Evolutionary conservation across 148 eudicot genomes (phyloP).

Genomic region (Amaranthus hypochondriacus): DNA sequence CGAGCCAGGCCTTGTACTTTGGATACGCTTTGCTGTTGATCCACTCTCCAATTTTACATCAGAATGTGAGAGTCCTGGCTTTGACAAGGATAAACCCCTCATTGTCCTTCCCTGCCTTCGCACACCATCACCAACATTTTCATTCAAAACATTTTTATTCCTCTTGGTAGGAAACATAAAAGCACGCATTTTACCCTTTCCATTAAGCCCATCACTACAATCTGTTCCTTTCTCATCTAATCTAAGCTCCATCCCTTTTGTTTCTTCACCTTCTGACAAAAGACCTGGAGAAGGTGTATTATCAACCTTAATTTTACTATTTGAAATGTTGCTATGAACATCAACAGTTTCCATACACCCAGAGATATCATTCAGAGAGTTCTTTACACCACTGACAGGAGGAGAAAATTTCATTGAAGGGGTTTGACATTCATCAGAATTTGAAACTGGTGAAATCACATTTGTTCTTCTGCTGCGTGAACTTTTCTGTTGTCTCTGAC

Average conservation of each 20-base stretch:
- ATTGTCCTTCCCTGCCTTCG: slow-evolving; percentile 37
- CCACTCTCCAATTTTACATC: slow-evolving; percentile 33
- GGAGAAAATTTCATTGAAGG: slow-evolving; percentile 27
- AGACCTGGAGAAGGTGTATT: slow-evolving; percentile 31
- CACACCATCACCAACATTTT: slow-evolving; percentile 33
- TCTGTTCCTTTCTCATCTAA: slow-evolving; percentile 35
- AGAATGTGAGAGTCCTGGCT: slow-evolving; percentile 18
- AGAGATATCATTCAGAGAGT: slow-evolving; percentile 25
- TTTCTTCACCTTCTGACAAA: slow-evolving; percentile 35
- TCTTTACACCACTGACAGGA: slow-evolving; percentile 25
- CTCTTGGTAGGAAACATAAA: slow-evolving; percentile 35
- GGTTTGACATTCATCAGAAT: slow-evolving; percentile 34
- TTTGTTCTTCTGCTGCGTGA: slow-evolving; percentile 48
- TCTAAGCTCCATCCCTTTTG: slow-evolving; percentile 23
- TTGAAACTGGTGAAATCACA: slow-evolving; percentile 39
- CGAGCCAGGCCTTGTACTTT: slow-evolving; percentile 33
- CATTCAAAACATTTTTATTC: slow-evolving; percentile 33
- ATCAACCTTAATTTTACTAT: slow-evolving; percentile 33
- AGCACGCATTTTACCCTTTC: slow-evolving; percentile 34
- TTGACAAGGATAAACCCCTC: slow-evolving; percentile 33
- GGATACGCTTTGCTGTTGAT: slow-evolving; percentile 30
- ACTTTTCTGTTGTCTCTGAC: slow-evolving; percentile 45
- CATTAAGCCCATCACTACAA: slow-evolving; percentile 23
- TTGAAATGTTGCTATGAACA: slow-evolving; percentile 20
- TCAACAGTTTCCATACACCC: slow-evolving; percentile 25